A percentile compares a stretch with the other conserved stretches of the same genome.
These are phyloP conservation scores for Trametes pubescens DNA, from an alignment of 1,284 basidiomycete genomes.

Conservation along the genomic window DNA sequence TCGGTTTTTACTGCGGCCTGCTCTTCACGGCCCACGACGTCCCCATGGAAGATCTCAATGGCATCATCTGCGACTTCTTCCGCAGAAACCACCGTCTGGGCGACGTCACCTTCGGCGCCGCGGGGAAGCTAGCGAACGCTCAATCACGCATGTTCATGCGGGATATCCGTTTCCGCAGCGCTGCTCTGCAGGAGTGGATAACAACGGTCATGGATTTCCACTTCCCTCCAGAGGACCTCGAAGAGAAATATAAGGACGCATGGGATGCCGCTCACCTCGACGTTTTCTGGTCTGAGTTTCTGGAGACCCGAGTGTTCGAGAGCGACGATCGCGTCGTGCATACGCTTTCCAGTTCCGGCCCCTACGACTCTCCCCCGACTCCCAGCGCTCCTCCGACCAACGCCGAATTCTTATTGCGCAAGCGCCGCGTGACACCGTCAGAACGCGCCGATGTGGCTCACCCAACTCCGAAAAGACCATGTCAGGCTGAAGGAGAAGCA, in stretches of 20 bases:
- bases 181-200: constrained; percentile 8
- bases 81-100: neutral
- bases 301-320: constrained; percentile 4
- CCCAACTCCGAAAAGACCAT: neutral
- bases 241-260: constrained; percentile 1
- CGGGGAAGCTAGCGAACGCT: constrained; percentile 3
- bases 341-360: neutral
- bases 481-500: neutral
- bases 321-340: constrained; percentile 9
- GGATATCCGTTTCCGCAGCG: neutral
- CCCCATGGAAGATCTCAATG: neutral
- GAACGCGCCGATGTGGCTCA: too few species aligned
- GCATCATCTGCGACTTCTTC: neutral
- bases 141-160: neutral
- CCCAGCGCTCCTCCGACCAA: neutral
- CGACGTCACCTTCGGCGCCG: neutral
- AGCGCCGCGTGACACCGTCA: neutral
- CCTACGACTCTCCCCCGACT: neutral
- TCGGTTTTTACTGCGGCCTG: constrained; percentile 19
- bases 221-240: neutral
- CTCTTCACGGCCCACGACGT: constrained; percentile 5
- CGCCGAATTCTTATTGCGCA: neutral
- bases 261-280: constrained; percentile 12
- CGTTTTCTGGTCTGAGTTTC: constrained; percentile 11
- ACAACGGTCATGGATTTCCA: constrained; percentile 14